These are phyloP conservation scores for rapeseed (Brassica napus) DNA, from an alignment of 345 rosid species.

Conservation along the genomic window DNA sequence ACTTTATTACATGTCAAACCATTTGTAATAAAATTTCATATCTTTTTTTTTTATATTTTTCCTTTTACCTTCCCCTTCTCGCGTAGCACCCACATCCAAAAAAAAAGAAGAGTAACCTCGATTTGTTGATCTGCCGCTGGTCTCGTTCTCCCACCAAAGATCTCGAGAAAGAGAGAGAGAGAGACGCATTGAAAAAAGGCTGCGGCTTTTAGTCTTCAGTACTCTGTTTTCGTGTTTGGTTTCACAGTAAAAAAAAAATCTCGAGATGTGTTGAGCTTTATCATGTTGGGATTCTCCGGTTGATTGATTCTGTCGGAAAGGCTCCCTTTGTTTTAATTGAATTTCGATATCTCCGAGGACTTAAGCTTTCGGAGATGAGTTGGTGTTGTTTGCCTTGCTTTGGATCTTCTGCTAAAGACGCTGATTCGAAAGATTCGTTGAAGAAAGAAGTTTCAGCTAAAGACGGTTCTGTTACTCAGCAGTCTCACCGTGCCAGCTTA, in stretches of 20 bases:
- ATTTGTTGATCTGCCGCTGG: slow-evolving; percentile 83
- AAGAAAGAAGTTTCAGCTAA: slow-evolving; percentile 72
- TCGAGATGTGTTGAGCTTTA: slow-evolving; percentile 39
- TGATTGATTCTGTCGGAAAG: slow-evolving; percentile 46
- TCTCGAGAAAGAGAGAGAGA: slow-evolving; percentile 41
- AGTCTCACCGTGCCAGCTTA: slow-evolving; percentile 73
- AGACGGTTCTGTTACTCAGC: slow-evolving; percentile 75
- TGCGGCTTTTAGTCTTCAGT: slow-evolving; percentile 26
- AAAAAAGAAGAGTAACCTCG: slow-evolving; percentile 43
- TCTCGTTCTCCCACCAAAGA: slow-evolving; percentile 66
- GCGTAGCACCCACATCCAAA: slow-evolving; percentile 40
- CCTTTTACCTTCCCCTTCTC: slow-evolving; percentile 52
- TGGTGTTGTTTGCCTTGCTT: slow-evolving; percentile 99
- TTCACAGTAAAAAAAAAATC: slow-evolving; percentile 10
- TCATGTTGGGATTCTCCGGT: slow-evolving; percentile 38
- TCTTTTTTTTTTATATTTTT: not conserved
- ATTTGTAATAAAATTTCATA: slow-evolving; percentile 15
- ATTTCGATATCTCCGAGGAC: slow-evolving; percentile 46
- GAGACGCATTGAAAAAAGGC: slow-evolving; percentile 39
- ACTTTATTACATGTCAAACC: slow-evolving; percentile 21
- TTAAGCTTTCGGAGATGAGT: slow-evolving; percentile 61
- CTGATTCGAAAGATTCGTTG: slow-evolving; percentile 61
- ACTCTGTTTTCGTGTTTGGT: not conserved
- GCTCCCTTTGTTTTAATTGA: slow-evolving; percentile 35
- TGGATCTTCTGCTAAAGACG: slow-evolving; percentile 81